Base-by-base conservation (phyloP, 129 eudicot genomes). In the Pseudognaphalium luteoalbum region DNA sequence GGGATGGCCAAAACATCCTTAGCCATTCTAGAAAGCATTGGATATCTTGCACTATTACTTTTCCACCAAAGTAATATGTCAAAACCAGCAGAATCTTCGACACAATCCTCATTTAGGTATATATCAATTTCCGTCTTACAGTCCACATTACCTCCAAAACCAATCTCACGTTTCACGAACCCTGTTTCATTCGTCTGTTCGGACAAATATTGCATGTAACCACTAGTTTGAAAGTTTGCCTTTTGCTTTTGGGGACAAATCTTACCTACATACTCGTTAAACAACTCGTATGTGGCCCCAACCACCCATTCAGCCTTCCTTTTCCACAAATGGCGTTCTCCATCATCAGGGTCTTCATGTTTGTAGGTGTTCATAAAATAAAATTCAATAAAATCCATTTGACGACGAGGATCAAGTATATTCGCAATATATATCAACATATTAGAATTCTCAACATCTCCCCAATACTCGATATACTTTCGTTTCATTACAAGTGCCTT, bases 21-120 rank as follows among this genome's bases (percentile, higher is more conserved):
- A 41, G 78, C 70, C 68, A 74, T 61, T 74, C 57, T 74, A 61
- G 78, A 61, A 7, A 74, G 58, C 61, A 74, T 14, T 10, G 61
- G 44, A 28, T 3, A 74, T n/a, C 42, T 62, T 8, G 10, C 12
- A 61, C 70, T 74, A 28, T 39, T 15, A 17, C 3, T 6, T 42
- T 74, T 74, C 70, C 61, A 74, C 78, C 70, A 74, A 7, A 7
- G 41, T 62, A 74, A 30, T n/a, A 60, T 2, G n/a, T 74, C 78
- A 29, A 61, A 42, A 1, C 61, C 61, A 34, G 37, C 37, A 34
- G 37, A 34, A 34, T 5, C 7, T 34, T 34, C 6, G 37, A 34
- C 37, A 34, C 37, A 34, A 34, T 34, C 37, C 37, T 34, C 7
- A 1, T 34, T 34, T 4, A 34, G 37, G 37, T 34, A 34, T 34